Conservation (phyloP, 2,329 filamentous ascomycete genomes). For the Stachybotrys chartarum region DNA sequence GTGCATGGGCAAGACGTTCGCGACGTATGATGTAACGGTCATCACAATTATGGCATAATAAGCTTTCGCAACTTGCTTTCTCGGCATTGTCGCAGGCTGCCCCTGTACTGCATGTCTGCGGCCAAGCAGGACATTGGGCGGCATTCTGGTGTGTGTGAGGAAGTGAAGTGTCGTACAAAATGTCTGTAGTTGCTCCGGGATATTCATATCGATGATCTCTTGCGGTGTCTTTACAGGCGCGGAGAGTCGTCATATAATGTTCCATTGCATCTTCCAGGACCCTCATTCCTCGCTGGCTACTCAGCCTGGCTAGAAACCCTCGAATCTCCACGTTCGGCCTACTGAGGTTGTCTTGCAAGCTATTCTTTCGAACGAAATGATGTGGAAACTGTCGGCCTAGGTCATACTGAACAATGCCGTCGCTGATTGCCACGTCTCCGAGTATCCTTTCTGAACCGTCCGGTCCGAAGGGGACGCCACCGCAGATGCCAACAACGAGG, state of each 20-base stretch:
- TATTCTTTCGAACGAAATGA: conserved; percentile 11
- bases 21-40: no score
- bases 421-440: conserved; percentile 17
- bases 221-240: not conserved
- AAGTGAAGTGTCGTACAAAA: not conserved
- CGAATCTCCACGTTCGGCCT: not conserved
- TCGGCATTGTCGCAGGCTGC: no score
- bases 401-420: conserved; percentile 17
- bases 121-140: not conserved
- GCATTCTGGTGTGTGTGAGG: not conserved
- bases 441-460: not conserved
- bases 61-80: no score
- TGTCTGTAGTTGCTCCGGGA: not conserved
- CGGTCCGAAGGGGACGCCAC: conserved; percentile 7
- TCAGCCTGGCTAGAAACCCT: not conserved
- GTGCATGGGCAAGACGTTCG: no score
- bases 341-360: conserved; percentile 7
- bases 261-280: not conserved
- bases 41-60: no score
- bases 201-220: not conserved
- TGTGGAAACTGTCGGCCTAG: conserved; percentile 13
- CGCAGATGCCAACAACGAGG: conserved; percentile 12
- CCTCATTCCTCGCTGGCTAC: not conserved
- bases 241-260: not conserved
- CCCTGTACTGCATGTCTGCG: not conserved